Percentiles rank a stretch among this genome's conserved stretches.
Evolutionary conservation across 78 protist species (phyloP).

Genomic region (Tieghemostelium lacteum): DNA sequence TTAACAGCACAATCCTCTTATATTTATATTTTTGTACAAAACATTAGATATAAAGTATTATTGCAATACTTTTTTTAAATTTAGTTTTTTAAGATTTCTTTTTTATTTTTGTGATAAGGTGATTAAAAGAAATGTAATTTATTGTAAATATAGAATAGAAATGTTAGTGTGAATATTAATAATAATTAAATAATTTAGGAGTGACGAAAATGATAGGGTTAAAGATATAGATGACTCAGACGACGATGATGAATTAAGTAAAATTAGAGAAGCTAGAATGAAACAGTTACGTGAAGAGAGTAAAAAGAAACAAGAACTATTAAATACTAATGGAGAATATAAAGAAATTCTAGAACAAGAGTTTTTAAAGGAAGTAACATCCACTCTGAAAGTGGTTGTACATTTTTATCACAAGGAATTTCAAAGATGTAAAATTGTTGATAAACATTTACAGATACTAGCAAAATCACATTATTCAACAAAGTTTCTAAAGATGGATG

Average conservation of each 20-base stretch:
- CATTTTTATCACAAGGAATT: constrained; percentile 88
- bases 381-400: constrained; percentile 22
- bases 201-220: not conserved
- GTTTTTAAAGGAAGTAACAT: constrained; percentile 80
- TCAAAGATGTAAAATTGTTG: constrained; percentile 83
- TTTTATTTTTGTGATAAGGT: too few species aligned
- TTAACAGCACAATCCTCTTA: too few species aligned
- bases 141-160: too few species aligned
- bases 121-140: too few species aligned
- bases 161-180: not conserved
- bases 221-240: constrained; percentile 16
- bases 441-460: constrained; percentile 69
- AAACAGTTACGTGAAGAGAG: constrained; percentile 53
- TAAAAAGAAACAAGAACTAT: constrained; percentile 13
- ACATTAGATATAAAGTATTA: too few species aligned
- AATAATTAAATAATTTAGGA: not conserved
- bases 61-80: too few species aligned
- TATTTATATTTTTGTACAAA: too few species aligned
- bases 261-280: constrained; percentile 77
- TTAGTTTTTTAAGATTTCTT: too few species aligned
- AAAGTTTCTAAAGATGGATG: constrained; percentile 78
- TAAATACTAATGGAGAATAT: constrained; percentile 73
- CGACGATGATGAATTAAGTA: constrained; percentile 82
- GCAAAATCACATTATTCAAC: constrained; percentile 23
- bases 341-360: constrained; percentile 73